These are phyloP conservation scores for Penicillium ochrochloron DNA, from an alignment of 495 filamentous ascomycete genomes.

Conservation along the genomic window DNA sequence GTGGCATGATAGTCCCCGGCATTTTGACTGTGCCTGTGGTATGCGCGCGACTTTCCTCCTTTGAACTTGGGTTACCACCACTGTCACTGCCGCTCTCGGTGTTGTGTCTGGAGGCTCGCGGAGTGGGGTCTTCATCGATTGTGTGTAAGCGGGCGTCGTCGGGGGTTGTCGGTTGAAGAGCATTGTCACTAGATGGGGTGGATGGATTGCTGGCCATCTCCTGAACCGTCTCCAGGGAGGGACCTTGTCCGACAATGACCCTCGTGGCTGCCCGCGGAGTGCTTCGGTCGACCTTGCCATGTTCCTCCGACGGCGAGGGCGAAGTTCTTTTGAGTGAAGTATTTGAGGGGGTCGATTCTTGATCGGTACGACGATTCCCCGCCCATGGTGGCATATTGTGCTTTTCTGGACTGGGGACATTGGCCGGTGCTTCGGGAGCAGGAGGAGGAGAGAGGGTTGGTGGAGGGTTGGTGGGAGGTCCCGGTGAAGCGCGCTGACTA, in stretches of 20 bases:
- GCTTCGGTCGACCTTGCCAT: constrained; percentile 41
- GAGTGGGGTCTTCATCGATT: constrained; percentile 47
- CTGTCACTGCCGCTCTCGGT: constrained; percentile 57
- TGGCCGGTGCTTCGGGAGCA: constrained; percentile 57
- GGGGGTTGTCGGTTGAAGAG: constrained; percentile 37
- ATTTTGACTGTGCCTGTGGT: constrained; percentile 30
- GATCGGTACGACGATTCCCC: constrained; percentile 46
- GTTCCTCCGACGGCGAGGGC: constrained; percentile 35
- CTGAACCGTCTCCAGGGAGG: constrained; percentile 88
- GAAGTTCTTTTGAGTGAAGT: constrained; percentile 49
- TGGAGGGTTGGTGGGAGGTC: constrained; percentile 61
- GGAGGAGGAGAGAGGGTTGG: constrained; percentile 56
- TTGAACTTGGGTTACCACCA: constrained; percentile 50
- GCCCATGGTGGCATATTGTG: constrained; percentile 67
- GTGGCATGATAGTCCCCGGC: constrained; percentile 44
- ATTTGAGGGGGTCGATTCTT: constrained; percentile 45
- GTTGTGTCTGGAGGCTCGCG: constrained; percentile 39
- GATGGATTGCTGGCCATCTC: constrained; percentile 80
- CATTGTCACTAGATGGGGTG: constrained; percentile 63
- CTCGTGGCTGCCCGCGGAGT: constrained; percentile 54
- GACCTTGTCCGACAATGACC: constrained; percentile 65
- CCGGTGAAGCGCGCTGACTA: constrained; percentile 62
- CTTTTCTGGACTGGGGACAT: constrained; percentile 67
- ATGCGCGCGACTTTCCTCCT: constrained; percentile 42
- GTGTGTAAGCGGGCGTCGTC: constrained; percentile 43